These are phyloP conservation scores for Pseudotulostoma volvatum DNA, from an alignment of 495 filamentous ascomycete species.

Conservation along the genomic window DNA sequence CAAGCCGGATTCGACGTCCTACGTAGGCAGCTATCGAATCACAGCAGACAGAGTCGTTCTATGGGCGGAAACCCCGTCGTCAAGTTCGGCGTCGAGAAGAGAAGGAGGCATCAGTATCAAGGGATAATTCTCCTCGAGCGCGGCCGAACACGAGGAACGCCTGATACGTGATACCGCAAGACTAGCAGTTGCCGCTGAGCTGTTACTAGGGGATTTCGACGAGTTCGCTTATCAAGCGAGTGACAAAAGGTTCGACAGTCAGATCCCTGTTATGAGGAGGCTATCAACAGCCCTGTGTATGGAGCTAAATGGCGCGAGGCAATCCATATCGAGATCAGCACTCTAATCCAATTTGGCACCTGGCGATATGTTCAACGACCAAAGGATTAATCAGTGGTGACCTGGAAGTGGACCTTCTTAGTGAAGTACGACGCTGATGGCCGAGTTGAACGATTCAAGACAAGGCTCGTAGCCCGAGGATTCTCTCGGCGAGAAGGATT, in stretches of 20 bases:
- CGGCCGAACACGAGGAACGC: neutral
- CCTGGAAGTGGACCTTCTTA: constrained; percentile 1
- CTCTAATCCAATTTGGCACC: neutral
- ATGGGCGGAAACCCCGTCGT: neutral
- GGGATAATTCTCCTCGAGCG: neutral
- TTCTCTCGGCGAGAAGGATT: too few relatives aligned
- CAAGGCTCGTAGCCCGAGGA: neutral
- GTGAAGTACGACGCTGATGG: constrained; percentile 1
- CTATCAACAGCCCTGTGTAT: too few relatives aligned
- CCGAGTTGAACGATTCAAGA: neutral
- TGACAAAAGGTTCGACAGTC: neutral
- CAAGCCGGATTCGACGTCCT: neutral
- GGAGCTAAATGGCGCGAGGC: neutral
- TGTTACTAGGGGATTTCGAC: neutral
- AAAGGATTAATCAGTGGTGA: neutral
- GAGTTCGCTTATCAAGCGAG: neutral
- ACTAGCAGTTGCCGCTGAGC: neutral
- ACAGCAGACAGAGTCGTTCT: neutral
- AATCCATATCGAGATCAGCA: neutral
- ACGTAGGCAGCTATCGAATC: neutral
- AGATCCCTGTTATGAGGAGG: too few relatives aligned
- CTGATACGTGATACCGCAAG: neutral
- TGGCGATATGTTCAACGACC: neutral
- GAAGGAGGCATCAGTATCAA: too few relatives aligned
- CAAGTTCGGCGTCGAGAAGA: neutral